A percentile compares a stretch with the other conserved stretches of the same genome.
Conservation (phyloP, 2,329 filamentous ascomycete genomes). For the Ambrosiella cleistominuta region DNA sequence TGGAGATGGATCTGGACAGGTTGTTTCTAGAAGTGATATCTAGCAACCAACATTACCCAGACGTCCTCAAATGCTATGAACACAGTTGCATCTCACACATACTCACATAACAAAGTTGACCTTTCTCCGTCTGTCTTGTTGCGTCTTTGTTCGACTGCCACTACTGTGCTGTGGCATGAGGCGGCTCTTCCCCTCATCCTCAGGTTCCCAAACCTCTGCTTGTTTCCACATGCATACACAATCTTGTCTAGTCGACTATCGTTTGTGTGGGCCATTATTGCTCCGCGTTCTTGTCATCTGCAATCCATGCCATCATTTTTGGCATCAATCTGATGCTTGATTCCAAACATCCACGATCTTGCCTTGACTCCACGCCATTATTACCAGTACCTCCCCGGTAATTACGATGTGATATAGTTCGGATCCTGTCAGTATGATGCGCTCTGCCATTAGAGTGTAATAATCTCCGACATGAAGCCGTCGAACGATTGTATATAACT, state of each 20-base stretch:
- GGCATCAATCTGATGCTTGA: neutral
- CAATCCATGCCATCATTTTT: neutral
- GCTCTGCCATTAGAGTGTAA: neutral
- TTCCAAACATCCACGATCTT: neutral
- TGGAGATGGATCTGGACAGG: neutral
- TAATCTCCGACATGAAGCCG: neutral
- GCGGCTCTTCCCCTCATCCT: slow-evolving; percentile 1
- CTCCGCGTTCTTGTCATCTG: neutral
- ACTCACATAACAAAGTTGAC: no score
- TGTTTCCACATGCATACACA: neutral
- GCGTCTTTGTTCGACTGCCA: neutral
- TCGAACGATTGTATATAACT: no score
- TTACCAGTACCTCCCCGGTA: no score
- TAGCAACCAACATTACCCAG: no score
- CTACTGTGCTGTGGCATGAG: neutral
- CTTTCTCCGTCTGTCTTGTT: neutral
- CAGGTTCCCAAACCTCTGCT: neutral
- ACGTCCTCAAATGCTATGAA: no score
- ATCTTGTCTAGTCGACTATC: neutral
- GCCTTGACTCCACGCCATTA: no score
- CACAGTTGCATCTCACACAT: no score
- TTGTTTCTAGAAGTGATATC: no score
- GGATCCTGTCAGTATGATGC: no score
- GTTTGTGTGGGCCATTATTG: neutral
- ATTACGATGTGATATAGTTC: no score